Evolutionary conservation across 306 rosid species (phyloP), one percentile per base, ranked within the genome.

Genomic region (Cucurbita maxima): DNA sequence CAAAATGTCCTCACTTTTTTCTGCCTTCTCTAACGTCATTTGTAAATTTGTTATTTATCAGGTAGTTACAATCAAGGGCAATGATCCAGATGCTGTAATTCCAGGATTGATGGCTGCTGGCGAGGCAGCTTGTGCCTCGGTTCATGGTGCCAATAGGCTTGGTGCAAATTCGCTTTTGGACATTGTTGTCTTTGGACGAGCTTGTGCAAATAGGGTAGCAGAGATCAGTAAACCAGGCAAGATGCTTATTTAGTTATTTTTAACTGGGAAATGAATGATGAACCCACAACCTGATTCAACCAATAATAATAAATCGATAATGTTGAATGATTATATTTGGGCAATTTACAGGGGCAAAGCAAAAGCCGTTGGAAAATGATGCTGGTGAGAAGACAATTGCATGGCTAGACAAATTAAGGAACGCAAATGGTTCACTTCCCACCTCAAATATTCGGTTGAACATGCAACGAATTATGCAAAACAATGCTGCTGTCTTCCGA

Each of bases 391-490:
- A 84, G 78, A 94, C 99, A 59, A 94, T 94, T 83, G 90, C 97
- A 41, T 94, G 97, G 99, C 85, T 94, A 71, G 95, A 94, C 86
- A 91, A 89, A 80, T 53, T 94, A 75, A 87, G 99, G 82, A 89
- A 94, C 74, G 82, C 99, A 73, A 89, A 86, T 79, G 99, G 99
- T 19, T 84, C 99, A 56, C 54, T 86, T 16, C 95, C 88, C 48
- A 91, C 99, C 81, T 83, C 99, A 25, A 62, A 84, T 36, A 89
- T 94, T 78, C 83, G 99, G 73, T 84, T 94, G 82, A 88, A 94
- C 82, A 90, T 94, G 99, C 99, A 94, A 79, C 85, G 95, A n/a
- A 19, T 87, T 18, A 94, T 94, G 99, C 99, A 94, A 88, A 94
- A 45, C 73, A 89, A 94, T 81, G 99, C 97, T 78, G 97, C 99